A percentile compares a stretch with the other conserved stretches of the same genome.
phyloP scores from a whole-genome alignment of 2,329 filamentous ascomycete genomes.

The Clonostachys byssicola region DNA sequence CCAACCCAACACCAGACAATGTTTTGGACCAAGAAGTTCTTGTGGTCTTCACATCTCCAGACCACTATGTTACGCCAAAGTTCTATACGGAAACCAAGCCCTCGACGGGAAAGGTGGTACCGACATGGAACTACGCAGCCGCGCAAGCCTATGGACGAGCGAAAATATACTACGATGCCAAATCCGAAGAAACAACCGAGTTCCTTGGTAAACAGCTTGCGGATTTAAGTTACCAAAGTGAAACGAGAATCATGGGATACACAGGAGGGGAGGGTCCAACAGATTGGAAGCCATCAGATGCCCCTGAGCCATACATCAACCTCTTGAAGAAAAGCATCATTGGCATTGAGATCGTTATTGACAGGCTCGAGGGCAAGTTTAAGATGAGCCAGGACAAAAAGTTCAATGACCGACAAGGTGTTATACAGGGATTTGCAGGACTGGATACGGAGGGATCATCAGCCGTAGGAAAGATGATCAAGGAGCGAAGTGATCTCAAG shows the following conservation, averaged over 20 bases:
- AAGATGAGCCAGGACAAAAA: conserved; percentile 63
- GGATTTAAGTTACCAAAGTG: conserved; percentile 45
- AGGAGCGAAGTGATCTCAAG: no score
- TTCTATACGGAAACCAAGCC: conserved; percentile 67
- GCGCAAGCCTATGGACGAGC: conserved; percentile 59
- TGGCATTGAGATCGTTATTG: conserved; percentile 55
- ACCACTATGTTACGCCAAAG: conserved; percentile 64
- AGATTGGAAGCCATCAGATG: conserved; percentile 54
- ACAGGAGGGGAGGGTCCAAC: conserved; percentile 22
- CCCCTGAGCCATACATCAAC: conserved; percentile 50
- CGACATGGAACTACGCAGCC: conserved; percentile 68
- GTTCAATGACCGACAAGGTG: conserved; percentile 47
- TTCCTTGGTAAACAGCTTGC: conserved; percentile 48
- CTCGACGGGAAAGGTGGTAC: conserved; percentile 59
- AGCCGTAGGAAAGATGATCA: no score
- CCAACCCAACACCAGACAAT: conserved; percentile 13
- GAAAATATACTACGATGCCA: conserved; percentile 46
- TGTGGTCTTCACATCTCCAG: conserved; percentile 54
- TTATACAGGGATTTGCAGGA: conserved; percentile 49
- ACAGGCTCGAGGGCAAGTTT: conserved; percentile 54
- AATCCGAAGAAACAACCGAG: conserved; percentile 30
- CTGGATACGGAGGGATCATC: conserved; percentile 16
- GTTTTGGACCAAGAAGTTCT: conserved; percentile 49
- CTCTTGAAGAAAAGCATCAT: conserved; percentile 55
- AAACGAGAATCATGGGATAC: conserved; percentile 55